A percentile compares a stretch with the other conserved stretches of the same genome.
These are phyloP conservation scores for Metrosideros polymorpha DNA, from an alignment of 441 rosid species.

Conservation along the genomic window DNA sequence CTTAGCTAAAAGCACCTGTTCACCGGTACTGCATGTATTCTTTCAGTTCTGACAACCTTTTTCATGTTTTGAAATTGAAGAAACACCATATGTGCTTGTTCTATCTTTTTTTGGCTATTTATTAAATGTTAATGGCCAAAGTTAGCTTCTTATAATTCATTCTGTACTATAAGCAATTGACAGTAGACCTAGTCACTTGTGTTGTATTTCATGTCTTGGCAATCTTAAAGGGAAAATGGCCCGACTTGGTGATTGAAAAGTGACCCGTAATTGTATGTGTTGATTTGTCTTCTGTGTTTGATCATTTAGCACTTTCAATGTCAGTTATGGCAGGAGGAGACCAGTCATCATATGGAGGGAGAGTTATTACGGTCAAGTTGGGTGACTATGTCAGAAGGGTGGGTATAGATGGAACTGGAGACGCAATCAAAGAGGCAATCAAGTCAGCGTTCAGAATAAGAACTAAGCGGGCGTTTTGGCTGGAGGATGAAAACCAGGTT, in stretches of 20 bases:
- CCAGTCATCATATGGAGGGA: constrained; percentile 54
- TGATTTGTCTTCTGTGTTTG: not conserved
- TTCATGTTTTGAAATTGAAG: not conserved
- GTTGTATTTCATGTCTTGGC: not conserved
- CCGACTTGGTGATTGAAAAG: not conserved
- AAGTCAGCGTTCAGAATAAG: constrained; percentile 22
- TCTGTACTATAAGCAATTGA: not conserved
- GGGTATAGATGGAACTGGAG: constrained; percentile 79
- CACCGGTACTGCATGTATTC: not conserved
- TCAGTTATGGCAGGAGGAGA: constrained; percentile 21
- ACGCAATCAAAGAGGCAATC: constrained; percentile 86
- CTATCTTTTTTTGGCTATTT: not conserved
- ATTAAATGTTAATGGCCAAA: not conserved
- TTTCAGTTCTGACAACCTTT: not conserved
- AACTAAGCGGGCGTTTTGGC: not conserved
- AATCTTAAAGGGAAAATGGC: not conserved
- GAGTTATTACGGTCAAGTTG: constrained; percentile 80
- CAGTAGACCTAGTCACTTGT: not conserved
- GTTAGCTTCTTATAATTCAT: not conserved
- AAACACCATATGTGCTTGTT: not conserved
- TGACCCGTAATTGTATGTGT: not conserved
- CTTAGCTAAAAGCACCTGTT: not conserved
- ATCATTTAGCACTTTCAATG: not conserved
- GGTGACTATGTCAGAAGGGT: constrained; percentile 86
- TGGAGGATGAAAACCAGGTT: constrained; percentile 78